Evolutionary conservation across 164 flowering plant genomes (phyloP).

Genomic region (Santalum album): DNA sequence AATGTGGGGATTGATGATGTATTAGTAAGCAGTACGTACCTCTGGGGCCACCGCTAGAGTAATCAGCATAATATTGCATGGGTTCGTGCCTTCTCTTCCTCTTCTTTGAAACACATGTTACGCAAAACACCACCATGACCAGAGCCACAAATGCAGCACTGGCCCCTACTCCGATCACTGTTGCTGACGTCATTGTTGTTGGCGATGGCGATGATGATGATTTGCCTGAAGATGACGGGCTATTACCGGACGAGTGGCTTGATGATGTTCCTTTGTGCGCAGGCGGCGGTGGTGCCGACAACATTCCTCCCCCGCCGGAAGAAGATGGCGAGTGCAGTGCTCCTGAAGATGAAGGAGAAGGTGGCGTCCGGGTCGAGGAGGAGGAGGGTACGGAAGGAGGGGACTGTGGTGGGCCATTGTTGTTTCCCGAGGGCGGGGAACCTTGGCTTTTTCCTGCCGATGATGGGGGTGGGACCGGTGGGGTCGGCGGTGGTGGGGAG

Average conservation of each 20-base stretch:
- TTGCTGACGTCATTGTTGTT: constrained; percentile 1
- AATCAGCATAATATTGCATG: constrained; percentile 13
- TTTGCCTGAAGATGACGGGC: neutral
- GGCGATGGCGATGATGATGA: neutral
- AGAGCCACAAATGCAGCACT: constrained; percentile 11
- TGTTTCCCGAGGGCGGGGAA: constrained; percentile 6
- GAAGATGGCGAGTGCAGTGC: too few relatives aligned
- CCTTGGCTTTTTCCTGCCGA: neutral
- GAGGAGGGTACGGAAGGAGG: too few relatives aligned
- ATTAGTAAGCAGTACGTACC: too few relatives aligned
- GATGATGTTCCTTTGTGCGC: too few relatives aligned
- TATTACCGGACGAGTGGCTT: too few relatives aligned
- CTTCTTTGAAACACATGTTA: constrained; percentile 23
- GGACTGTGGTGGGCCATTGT: too few relatives aligned
- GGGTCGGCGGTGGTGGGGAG: constrained; percentile 8
- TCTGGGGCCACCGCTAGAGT: neutral
- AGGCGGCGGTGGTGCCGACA: too few relatives aligned
- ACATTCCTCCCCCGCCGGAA: too few relatives aligned
- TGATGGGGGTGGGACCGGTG: constrained; percentile 3
- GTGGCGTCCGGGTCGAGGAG: too few relatives aligned
- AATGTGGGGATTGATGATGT: too few relatives aligned
- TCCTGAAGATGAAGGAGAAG: too few relatives aligned
- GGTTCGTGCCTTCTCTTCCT: constrained; percentile 18
- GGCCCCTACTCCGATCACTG: constrained; percentile 21
- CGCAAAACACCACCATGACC: constrained; percentile 16